Evolutionary conservation across 164 flowering plant genomes (phyloP).

Genomic region (Macadamia integrifolia): DNA sequence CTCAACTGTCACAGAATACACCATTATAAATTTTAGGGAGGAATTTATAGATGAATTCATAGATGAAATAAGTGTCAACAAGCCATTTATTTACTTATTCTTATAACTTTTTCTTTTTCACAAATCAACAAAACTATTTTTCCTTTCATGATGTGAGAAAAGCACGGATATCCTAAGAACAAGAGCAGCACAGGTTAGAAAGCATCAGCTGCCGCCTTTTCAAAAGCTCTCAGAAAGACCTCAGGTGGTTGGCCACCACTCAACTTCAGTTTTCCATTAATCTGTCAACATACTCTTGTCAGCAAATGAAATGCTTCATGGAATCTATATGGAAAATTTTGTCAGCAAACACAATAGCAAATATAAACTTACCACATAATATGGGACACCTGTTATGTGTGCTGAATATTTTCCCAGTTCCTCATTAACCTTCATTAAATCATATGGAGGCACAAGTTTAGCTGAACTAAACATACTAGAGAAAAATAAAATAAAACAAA

Average conservation of each 20-base stretch:
- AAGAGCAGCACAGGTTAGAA: not conserved
- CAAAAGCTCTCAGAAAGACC: conserved; percentile 63
- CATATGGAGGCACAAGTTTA: conserved; percentile 10
- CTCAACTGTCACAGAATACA: too few species aligned
- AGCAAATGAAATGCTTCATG: too few species aligned
- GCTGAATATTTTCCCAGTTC: conserved; percentile 57
- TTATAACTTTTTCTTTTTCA: too few species aligned
- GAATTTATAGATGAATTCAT: too few species aligned
- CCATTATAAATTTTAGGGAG: too few species aligned
- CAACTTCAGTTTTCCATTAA: conserved; percentile 63
- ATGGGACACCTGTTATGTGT: conserved; percentile 66
- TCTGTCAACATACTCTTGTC: conserved; percentile 31
- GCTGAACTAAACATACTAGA: not conserved
- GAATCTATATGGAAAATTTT: too few species aligned
- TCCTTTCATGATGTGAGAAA: too few species aligned
- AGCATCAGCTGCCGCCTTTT: conserved; percentile 32
- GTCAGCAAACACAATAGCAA: not conserved
- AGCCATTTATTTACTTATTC: too few species aligned
- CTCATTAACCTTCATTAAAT: conserved; percentile 49
- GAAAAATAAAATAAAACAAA: not conserved
- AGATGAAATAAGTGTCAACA: too few species aligned
- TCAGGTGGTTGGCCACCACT: conserved; percentile 91
- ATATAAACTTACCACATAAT: conserved; percentile 51
- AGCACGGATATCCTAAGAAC: not conserved
- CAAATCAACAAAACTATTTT: too few species aligned